A percentile compares a stretch with the other conserved stretches of the same genome.
These are phyloP conservation scores for Linum tenue DNA, from an alignment of 345 rosid genomes.

Conservation along the genomic window DNA sequence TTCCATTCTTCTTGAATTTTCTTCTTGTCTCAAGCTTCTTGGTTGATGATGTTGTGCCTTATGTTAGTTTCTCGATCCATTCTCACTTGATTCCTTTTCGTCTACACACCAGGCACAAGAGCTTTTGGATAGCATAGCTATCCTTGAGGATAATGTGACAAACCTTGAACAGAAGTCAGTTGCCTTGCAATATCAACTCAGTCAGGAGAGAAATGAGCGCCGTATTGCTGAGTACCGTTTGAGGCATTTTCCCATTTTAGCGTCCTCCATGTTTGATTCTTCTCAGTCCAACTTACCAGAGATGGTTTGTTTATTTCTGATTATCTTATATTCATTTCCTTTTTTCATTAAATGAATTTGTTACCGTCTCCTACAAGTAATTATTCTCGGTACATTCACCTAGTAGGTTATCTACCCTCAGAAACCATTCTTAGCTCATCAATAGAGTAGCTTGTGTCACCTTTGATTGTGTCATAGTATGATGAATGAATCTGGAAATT, in stretches of 20 bases:
- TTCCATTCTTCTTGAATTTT: not conserved
- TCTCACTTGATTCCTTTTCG: conserved; percentile 8
- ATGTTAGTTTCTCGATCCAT: conserved; percentile 2
- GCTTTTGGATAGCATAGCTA: conserved; percentile 60
- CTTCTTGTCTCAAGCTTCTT: not conserved
- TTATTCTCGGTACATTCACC: too few relatives aligned
- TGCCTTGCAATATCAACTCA: conserved; percentile 54
- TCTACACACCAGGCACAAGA: conserved; percentile 51
- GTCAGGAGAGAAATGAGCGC: conserved; percentile 79
- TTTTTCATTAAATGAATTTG: too few relatives aligned
- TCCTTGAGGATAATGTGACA: conserved; percentile 56
- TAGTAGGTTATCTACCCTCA: too few relatives aligned
- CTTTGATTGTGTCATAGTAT: not conserved
- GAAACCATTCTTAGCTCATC: too few relatives aligned
- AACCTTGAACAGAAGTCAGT: conserved; percentile 73
- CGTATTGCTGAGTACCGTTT: conserved; percentile 50
- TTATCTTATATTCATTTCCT: too few relatives aligned
- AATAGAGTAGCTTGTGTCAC: conserved; percentile 2
- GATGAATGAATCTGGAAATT: not conserved
- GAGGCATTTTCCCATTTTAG: conserved; percentile 33
- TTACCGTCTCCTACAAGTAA: too few relatives aligned
- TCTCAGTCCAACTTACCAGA: conserved; percentile 23
- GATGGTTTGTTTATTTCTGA: conserved; percentile 11
- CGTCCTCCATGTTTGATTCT: conserved; percentile 20
- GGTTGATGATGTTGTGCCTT: conserved; percentile 5